Conservation (phyloP, 73 alveolate species). For the Blepharisma stoltei region DNA sequence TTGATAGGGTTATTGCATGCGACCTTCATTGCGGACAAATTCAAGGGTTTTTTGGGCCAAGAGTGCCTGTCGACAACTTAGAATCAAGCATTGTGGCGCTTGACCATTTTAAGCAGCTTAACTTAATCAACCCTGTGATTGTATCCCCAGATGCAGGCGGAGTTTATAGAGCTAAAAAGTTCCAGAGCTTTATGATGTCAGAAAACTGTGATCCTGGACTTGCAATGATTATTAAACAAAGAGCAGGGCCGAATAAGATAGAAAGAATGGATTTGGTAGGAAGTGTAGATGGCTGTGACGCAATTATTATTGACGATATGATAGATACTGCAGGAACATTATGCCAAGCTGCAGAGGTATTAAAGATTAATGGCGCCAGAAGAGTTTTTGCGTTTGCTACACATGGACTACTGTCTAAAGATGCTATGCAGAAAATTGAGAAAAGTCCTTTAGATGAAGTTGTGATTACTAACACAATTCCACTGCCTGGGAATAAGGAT, state of each 20-base stretch:
- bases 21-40: slow-evolving; percentile 91
- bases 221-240: slow-evolving; percentile 80
- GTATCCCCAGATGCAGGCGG: slow-evolving; percentile 97
- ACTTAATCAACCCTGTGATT: slow-evolving; percentile 66
- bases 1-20: slow-evolving; percentile 80
- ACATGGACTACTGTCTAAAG: slow-evolving; percentile 87
- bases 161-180: slow-evolving; percentile 35
- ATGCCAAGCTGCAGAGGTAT: slow-evolving; percentile 84
- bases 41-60: slow-evolving; percentile 87
- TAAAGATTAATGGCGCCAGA: slow-evolving; percentile 79
- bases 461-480: slow-evolving; percentile 82
- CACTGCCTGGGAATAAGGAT: slow-evolving; percentile 39
- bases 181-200: slow-evolving; percentile 54
- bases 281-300: slow-evolving; percentile 63
- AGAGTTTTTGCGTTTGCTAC: slow-evolving; percentile 93
- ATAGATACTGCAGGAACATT: slow-evolving; percentile 92
- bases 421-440: slow-evolving; percentile 75
- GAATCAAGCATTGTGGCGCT: slow-evolving; percentile 77
- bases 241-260: slow-evolving; percentile 67
- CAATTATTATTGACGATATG: slow-evolving; percentile 87
- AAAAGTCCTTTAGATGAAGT: slow-evolving; percentile 72
- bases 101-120: slow-evolving; percentile 53
- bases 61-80: slow-evolving; percentile 81
- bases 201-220: slow-evolving; percentile 41
- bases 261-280: slow-evolving; percentile 76